A percentile compares a stretch with the other conserved stretches of the same genome.
phyloP scores from a whole-genome alignment of 2,329 filamentous ascomycete genomes.

The Calonectria hongkongensis region DNA sequence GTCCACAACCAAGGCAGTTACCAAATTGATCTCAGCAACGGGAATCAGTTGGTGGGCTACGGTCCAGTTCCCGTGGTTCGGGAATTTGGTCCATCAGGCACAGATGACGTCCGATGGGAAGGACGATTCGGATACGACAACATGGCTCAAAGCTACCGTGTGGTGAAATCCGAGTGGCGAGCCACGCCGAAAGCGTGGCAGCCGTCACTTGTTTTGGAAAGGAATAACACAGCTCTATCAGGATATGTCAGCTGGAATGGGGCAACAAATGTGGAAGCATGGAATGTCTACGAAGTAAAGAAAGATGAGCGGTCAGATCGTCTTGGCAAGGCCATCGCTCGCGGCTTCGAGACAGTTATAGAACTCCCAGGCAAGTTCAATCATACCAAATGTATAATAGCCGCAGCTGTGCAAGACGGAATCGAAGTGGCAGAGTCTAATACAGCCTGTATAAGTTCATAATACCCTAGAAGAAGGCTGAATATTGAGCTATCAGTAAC shows the following conservation, averaged over 20 bases:
- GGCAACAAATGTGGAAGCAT: slow-evolving; percentile 51
- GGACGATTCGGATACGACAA: slow-evolving; percentile 50
- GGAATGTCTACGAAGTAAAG: slow-evolving; percentile 47
- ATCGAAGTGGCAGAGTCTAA: slow-evolving; percentile 50
- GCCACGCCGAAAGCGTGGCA: slow-evolving; percentile 49
- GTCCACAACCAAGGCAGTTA: slow-evolving; percentile 47
- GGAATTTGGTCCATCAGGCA: slow-evolving; percentile 49
- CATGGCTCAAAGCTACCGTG: slow-evolving; percentile 49
- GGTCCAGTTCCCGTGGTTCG: slow-evolving; percentile 51
- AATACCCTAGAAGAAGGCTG: too few relatives aligned
- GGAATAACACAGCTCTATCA: not conserved
- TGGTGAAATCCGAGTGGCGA: slow-evolving; percentile 51
- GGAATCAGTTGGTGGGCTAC: slow-evolving; percentile 51
- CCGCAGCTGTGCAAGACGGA: slow-evolving; percentile 44
- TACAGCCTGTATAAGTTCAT: slow-evolving; percentile 38
- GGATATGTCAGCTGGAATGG: slow-evolving; percentile 55
- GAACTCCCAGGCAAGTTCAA: slow-evolving; percentile 43
- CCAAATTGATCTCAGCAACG: slow-evolving; percentile 44
- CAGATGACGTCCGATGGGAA: slow-evolving; percentile 52
- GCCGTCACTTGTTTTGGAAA: slow-evolving; percentile 44
- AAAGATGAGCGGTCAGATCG: slow-evolving; percentile 8
- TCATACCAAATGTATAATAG: slow-evolving; percentile 47
- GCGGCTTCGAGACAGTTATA: slow-evolving; percentile 53
- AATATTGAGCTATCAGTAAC: too few relatives aligned
- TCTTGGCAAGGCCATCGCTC: slow-evolving; percentile 9